Conservation (phyloP, 306 rosid species). For the Corylus heterophylla region DNA sequence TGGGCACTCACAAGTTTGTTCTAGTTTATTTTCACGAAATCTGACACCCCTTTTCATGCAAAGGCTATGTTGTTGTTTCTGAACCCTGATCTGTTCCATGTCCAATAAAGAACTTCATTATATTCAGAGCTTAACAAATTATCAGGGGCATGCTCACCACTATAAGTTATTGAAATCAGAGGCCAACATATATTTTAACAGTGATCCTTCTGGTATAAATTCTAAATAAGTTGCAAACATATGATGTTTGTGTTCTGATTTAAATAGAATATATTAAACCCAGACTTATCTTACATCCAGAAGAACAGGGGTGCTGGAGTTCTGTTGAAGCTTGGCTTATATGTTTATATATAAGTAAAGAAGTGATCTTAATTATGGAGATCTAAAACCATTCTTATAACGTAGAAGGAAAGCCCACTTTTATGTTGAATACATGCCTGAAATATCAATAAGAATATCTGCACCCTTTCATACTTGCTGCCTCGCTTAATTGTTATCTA, state of each 20-base stretch:
- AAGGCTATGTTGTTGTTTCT: neutral
- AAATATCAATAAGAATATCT: neutral
- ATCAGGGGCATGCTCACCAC: neutral
- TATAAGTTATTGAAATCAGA: neutral
- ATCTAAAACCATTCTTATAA: neutral
- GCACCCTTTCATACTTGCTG: neutral
- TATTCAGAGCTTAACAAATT: neutral
- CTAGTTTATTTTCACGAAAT: neutral
- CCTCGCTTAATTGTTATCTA: neutral
- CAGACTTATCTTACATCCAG: neutral
- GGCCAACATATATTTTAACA: neutral
- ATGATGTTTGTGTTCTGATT: neutral
- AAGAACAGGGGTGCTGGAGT: neutral
- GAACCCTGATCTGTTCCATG: neutral
- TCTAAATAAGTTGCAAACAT: neutral
- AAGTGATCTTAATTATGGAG: neutral
- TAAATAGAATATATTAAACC: neutral
- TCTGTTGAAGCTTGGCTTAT: neutral
- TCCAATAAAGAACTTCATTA: neutral
- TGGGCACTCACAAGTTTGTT: neutral
- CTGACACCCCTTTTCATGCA: neutral
- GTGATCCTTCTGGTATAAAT: neutral
- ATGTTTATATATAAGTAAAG: too few relatives aligned
- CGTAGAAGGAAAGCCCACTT: neutral
- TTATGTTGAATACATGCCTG: neutral